These are phyloP conservation scores for Vachellia pachyceras DNA, from an alignment of 306 rosid genomes.

Conservation along the genomic window DNA sequence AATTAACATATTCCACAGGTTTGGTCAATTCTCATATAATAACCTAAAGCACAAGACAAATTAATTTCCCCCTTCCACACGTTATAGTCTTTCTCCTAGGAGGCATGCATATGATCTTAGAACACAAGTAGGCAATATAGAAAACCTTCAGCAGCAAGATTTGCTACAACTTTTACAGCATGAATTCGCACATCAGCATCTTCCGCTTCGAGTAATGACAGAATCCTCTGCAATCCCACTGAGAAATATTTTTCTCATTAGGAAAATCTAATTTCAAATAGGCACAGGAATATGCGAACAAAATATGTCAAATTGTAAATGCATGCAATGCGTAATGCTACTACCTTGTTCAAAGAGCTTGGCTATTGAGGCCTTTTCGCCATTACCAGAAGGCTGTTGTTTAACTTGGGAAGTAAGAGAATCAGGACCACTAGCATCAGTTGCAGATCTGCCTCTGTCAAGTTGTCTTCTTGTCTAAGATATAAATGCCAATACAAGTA, in stretches of 20 bases:
- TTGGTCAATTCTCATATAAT: conserved; percentile 20
- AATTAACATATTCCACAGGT: conserved; percentile 12
- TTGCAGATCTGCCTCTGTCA: conserved; percentile 61
- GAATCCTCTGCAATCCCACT: conserved; percentile 98
- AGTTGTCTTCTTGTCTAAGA: conserved; percentile 69
- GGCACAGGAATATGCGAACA: conserved; percentile 18
- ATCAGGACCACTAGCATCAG: conserved; percentile 58
- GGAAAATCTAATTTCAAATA: conserved; percentile 38
- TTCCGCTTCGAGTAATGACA: conserved; percentile 96
- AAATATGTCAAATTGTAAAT: conserved; percentile 29
- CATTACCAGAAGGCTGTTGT: conserved; percentile 73
- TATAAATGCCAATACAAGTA: conserved; percentile 16
- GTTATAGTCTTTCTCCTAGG: neutral
- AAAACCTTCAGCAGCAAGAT: conserved; percentile 99
- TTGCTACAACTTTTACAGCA: conserved; percentile 99
- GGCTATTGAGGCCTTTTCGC: conserved; percentile 89
- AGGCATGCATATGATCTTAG: neutral
- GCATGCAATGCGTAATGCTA: conserved; percentile 47
- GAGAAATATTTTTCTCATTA: conserved; percentile 41
- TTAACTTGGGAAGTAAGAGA: conserved; percentile 72
- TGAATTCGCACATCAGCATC: conserved; percentile 93
- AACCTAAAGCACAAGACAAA: conserved; percentile 12
- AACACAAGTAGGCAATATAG: conserved; percentile 35
- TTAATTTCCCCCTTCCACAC: neutral
- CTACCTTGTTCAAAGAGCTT: conserved; percentile 99